Base-by-base conservation (phyloP, 2,329 filamentous ascomycete genomes). In the Stagonosporopsis tanaceti region DNA sequence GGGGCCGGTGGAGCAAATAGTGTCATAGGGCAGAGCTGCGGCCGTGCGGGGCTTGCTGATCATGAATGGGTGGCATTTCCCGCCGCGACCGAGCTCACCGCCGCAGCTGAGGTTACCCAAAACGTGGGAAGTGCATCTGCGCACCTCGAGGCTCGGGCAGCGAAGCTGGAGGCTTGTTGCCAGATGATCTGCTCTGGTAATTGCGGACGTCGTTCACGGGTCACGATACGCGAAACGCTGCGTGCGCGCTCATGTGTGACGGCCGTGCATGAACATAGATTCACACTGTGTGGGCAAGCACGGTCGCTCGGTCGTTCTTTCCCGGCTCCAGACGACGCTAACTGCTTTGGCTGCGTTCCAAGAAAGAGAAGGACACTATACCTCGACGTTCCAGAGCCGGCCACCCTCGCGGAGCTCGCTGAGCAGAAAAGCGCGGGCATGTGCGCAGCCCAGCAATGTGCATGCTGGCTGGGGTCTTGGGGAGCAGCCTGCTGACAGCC, bases 191-290 rank as follows among this genome's bases (percentile, higher is more conserved):
- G 32, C 32, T 35, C 24, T n/a, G 40, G 4, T 0, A 20, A 14
- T 45, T 32, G 24, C 39, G 37, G 47, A 51, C 53, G 47, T 42
- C n/a, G 47, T 53, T 45, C 34, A 20, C 28, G 38, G 54, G 50
- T 59, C 50, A 47, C 44, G 46, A 46, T 47, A 53, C 44, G 57
- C 52, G 47, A 57, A 46, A 57, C 42, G 55, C 56, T 55, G 57
- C 48, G 58, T 46, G 40, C 32, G 45, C 40, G 53, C 62, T 25
- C 12, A 25, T 55, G 58, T 63, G 65, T 69, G 63, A 69, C 54
- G 57, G 50, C 34, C 61, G 62, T 67, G 65, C 66, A 69, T 66
- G 64, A 66, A 62, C 30, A 9, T 30, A n/a, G 17, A 17, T n/a
- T 58, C 61, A 53, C 60, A 47, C 52, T 12, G 15, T 9, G 4